Evolutionary conservation across 2,329 filamentous ascomycete genomes (phyloP), one percentile per base, ranked within the genome.

Genomic region (Zarea fungicola): DNA sequence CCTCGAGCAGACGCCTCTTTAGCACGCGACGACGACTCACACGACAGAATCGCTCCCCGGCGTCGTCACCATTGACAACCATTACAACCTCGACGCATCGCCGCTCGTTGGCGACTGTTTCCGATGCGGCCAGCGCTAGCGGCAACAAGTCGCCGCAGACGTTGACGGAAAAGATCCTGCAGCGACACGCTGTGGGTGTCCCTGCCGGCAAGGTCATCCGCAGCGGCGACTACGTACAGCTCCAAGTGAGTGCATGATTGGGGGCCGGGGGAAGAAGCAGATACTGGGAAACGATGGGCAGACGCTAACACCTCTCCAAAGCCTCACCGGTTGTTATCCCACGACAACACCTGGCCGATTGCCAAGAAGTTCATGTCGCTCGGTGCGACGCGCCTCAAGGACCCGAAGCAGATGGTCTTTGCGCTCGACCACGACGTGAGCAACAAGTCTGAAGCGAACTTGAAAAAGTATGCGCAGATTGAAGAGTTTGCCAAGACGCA

Each of bases 111-210:
- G n/a, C n/a, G n/a, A n/a, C n/a, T n/a, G n/a, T n/a, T n/a, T n/a
- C n/a, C n/a, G n/a, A n/a, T n/a, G n/a, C n/a, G n/a, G n/a, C n/a
- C n/a, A n/a, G n/a, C n/a, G n/a, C n/a, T n/a, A n/a, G n/a, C n/a
- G n/a, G n/a, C n/a, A n/a, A n/a, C n/a, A n/a, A n/a, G 46, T 50
- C 21, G 2, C 79, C 87, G 0, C 90, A 96, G 68, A 96, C 88
- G 3, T 69, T 96, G 44, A 93, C 88, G 3, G 91, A 96, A 66
- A 96, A 96, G 74, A 96, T 96, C 51, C 84, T 96, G 0, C 91
- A 96, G 65, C 71, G 77, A 14, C 85, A 95, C 66, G 78, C 89
- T 1, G 76, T 90, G n/a, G 88, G 84, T 9, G 77, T 96, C 1
- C 69, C 87, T 1, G 66, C 80, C 10, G 88, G 83, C 52, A 95